Percentiles rank a stretch among this genome's conserved stretches.
phyloP scores from a whole-genome alignment of 2,329 filamentous ascomycete genomes.

The Verticillium albo-atrum region DNA sequence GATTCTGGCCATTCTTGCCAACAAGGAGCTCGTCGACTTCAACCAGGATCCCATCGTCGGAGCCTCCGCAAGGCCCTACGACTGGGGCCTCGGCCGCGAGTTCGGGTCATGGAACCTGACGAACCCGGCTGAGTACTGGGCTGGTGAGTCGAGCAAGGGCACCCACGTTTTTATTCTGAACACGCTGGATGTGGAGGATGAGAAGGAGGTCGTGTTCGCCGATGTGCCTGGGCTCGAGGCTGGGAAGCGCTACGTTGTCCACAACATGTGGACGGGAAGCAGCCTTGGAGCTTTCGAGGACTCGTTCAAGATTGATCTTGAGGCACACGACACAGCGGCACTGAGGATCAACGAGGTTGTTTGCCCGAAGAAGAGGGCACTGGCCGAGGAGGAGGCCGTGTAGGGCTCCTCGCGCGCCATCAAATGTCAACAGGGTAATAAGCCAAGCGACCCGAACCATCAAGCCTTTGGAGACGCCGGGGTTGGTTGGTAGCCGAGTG shows the following conservation, averaged over 20 bases:
- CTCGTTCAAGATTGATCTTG: constrained; percentile 21
- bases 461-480: neutral
- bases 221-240: constrained; percentile 37
- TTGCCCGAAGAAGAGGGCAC: constrained; percentile 8
- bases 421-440: too few relatives aligned
- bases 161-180: constrained; percentile 46
- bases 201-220: constrained; percentile 31
- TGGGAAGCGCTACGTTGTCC: constrained; percentile 28
- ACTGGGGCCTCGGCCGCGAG: constrained; percentile 44
- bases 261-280: constrained; percentile 41
- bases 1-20: constrained; percentile 36
- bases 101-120: constrained; percentile 40
- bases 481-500: too few relatives aligned
- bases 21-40: constrained; percentile 32
- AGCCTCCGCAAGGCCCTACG: constrained; percentile 36
- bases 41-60: constrained; percentile 41
- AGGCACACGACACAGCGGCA: constrained; percentile 29
- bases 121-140: constrained; percentile 45
- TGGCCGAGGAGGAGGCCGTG: neutral
- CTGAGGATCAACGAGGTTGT: constrained; percentile 15
- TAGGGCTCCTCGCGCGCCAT: too few relatives aligned
- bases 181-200: constrained; percentile 23
- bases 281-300: constrained; percentile 28
- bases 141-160: constrained; percentile 34
- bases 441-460: neutral